Percentiles rank a stretch among this genome's conserved stretches.
These are phyloP conservation scores for Leishmania mexicana DNA, from an alignment of 208 protist genomes.

Conservation along the genomic window DNA sequence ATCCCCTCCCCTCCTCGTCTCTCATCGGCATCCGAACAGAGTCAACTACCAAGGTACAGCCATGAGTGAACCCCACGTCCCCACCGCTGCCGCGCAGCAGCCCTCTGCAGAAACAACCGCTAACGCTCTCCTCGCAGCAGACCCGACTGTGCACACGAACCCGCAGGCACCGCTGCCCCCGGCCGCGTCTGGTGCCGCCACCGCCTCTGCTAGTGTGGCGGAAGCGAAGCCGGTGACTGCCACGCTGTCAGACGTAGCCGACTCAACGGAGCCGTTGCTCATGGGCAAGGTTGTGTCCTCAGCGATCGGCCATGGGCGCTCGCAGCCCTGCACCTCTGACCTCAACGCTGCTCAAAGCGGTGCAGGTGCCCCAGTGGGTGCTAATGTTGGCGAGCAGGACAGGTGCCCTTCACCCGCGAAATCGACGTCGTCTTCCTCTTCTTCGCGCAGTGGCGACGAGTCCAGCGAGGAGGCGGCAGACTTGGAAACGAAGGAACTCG, in stretches of 20 bases:
- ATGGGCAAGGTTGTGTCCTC: conserved; percentile 17
- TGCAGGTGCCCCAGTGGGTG: not conserved
- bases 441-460: conserved; percentile 7
- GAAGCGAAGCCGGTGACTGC: not conserved
- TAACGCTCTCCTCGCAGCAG: not conserved
- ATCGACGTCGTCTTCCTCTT: not conserved
- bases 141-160: too few species aligned
- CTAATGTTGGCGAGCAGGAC: not conserved
- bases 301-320: not conserved
- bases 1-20: not conserved
- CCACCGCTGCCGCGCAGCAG: not conserved
- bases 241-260: not conserved
- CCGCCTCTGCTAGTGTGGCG: not conserved
- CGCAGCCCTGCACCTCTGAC: not conserved
- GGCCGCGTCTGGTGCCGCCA: not conserved
- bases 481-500: conserved; percentile 31
- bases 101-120: not conserved
- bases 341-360: not conserved
- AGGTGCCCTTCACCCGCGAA: not conserved
- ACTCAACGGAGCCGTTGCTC: conserved; percentile 13
- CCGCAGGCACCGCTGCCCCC: conserved; percentile 1
- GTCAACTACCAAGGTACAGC: not conserved
- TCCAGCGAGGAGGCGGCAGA: conserved; percentile 9
- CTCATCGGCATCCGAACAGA: not conserved
- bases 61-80: conserved; percentile 3